These are phyloP conservation scores for Saxophila tyrrhenica DNA, from an alignment of 495 filamentous ascomycete species.

Conservation along the genomic window DNA sequence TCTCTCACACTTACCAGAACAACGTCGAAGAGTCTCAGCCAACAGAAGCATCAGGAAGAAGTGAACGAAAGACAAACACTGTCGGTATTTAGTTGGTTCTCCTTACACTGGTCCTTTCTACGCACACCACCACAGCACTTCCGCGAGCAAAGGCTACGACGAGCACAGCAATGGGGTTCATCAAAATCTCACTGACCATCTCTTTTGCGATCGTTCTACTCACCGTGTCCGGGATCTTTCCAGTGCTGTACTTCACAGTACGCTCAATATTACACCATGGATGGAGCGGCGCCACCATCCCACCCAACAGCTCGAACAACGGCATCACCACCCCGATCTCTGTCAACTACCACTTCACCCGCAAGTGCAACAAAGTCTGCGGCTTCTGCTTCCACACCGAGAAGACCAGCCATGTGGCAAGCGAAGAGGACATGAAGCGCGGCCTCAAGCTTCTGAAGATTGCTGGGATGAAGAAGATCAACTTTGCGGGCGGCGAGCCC, in stretches of 20 bases:
- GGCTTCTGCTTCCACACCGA: slow-evolving; percentile 51
- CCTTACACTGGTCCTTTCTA: no score
- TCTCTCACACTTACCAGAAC: no score
- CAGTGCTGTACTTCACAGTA: neutral
- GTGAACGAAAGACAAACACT: no score
- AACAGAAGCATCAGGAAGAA: no score
- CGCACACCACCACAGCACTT: neutral
- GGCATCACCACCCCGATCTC: slow-evolving; percentile 25
- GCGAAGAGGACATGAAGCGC: slow-evolving; percentile 31
- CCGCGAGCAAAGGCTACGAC: neutral
- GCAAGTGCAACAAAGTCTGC: slow-evolving; percentile 42
- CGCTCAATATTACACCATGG: neutral
- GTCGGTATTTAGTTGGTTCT: no score
- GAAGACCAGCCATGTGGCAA: slow-evolving; percentile 33
- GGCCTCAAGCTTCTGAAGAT: slow-evolving; percentile 37
- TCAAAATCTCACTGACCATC: no score
- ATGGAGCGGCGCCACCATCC: no score
- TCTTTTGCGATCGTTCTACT: neutral
- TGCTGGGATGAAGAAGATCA: slow-evolving; percentile 48
- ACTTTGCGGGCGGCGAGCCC: slow-evolving; percentile 51
- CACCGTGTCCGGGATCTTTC: neutral
- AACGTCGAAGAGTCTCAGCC: no score
- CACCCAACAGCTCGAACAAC: no score
- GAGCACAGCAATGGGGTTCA: no score
- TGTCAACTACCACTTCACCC: slow-evolving; percentile 40